Conservation (phyloP, 1,284 basidiomycete species). For the Fomitopsis pinicola region DNA sequence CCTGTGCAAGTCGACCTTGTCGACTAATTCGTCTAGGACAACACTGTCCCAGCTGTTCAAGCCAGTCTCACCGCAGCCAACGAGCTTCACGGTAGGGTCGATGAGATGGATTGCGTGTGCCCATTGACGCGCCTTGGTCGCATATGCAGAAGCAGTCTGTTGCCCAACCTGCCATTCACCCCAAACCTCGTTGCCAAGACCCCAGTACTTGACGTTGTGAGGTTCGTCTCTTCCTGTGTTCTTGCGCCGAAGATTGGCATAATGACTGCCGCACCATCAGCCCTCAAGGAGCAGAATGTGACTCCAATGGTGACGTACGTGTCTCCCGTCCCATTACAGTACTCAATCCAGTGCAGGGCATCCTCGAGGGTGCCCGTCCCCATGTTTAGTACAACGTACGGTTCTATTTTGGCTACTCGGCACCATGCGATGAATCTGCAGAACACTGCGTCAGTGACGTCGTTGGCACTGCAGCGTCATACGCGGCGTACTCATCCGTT, state of each 20-base stretch:
- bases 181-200: constrained; percentile 48
- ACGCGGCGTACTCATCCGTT: constrained; percentile 43
- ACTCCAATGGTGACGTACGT: constrained; percentile 19
- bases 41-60: constrained; percentile 32
- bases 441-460: neutral
- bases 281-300: constrained; percentile 10
- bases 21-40: constrained; percentile 29
- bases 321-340: constrained; percentile 50
- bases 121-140: constrained; percentile 57
- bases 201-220: constrained; percentile 36
- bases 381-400: constrained; percentile 47
- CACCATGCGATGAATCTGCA: constrained; percentile 41
- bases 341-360: constrained; percentile 63
- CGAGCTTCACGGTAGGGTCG: constrained; percentile 53
- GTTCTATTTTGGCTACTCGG: constrained; percentile 45
- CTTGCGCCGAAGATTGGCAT: constrained; percentile 57
- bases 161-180: constrained; percentile 69
- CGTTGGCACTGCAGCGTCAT: neutral
- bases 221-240: constrained; percentile 53
- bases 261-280: constrained; percentile 34
- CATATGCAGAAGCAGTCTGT: constrained; percentile 54
- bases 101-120: constrained; percentile 59
- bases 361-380: constrained; percentile 49
- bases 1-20: constrained; percentile 32
- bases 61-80: constrained; percentile 59